These are phyloP conservation scores for Zizania palustris DNA, from an alignment of 202 grass and related monocot genomes.

Conservation along the genomic window DNA sequence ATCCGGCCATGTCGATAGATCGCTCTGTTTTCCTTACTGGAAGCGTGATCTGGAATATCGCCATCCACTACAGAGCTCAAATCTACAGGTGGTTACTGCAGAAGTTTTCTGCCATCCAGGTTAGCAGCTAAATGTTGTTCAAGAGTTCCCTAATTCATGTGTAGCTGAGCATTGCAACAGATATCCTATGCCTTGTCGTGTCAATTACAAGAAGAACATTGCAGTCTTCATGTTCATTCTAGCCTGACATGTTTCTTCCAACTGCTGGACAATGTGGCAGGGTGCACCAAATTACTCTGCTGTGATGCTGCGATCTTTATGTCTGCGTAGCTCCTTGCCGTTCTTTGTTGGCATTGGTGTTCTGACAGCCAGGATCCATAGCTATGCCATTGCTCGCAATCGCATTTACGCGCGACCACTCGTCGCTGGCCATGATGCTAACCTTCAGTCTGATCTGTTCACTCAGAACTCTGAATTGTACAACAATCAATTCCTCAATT, in stretches of 20 bases:
- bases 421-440: conserved; percentile 4
- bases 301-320: conserved; percentile 23
- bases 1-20: conserved; percentile 31
- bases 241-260: conserved; percentile 13
- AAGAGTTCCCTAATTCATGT: neutral
- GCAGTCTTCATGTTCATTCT: neutral
- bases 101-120: conserved; percentile 37
- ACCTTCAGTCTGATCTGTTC: conserved; percentile 8
- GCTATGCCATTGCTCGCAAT: neutral
- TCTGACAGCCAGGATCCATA: conserved; percentile 42
- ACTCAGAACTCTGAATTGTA: conserved; percentile 19
- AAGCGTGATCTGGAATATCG: conserved; percentile 33
- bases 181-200: neutral
- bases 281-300: conserved; percentile 8
- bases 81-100: conserved; percentile 49
- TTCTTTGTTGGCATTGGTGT: conserved; percentile 46
- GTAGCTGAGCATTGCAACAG: neutral
- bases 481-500: neutral
- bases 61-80: conserved; percentile 29
- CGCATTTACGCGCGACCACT: conserved; percentile 10
- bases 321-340: conserved; percentile 33
- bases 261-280: conserved; percentile 37
- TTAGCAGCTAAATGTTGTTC: conserved; percentile 34
- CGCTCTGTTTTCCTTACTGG: conserved; percentile 37
- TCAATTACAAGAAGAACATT: neutral